These are phyloP conservation scores for Fusarium clavum DNA, from an alignment of 2,329 filamentous ascomycete genomes.

Conservation along the genomic window DNA sequence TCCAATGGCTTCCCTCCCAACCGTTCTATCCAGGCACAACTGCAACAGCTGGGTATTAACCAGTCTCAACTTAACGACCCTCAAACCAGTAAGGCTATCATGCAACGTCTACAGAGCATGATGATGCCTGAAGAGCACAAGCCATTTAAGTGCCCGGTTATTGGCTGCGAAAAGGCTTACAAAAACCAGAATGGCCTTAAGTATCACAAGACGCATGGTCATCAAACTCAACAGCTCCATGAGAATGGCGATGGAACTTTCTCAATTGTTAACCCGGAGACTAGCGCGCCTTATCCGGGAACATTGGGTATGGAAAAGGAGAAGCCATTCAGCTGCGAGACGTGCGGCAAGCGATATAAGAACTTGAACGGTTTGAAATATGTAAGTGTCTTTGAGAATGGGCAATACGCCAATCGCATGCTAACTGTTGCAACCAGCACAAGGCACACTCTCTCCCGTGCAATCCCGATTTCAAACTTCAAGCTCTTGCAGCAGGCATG, in stretches of 20 bases:
- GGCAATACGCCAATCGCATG: background rate
- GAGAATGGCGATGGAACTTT: constrained; percentile 98
- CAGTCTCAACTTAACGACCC: constrained; percentile 82
- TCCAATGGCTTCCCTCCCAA: constrained; percentile 78
- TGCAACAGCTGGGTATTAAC: constrained; percentile 79
- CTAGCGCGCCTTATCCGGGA: constrained; percentile 91
- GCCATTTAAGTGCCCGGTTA: constrained; percentile 96
- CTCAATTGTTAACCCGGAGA: constrained; percentile 97
- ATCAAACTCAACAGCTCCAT: constrained; percentile 95
- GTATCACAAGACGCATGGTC: constrained; percentile 88
- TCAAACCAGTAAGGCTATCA: constrained; percentile 72
- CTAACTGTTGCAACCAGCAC: constrained; percentile 62
- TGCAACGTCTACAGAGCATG: constrained; percentile 69
- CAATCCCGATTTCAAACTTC: constrained; percentile 78
- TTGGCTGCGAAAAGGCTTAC: constrained; percentile 98
- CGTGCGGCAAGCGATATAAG: constrained; percentile 98
- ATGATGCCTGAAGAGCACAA: constrained; percentile 90
- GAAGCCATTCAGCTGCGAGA: constrained; percentile 97
- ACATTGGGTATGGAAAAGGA: constrained; percentile 99
- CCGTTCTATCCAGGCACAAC: constrained; percentile 73
- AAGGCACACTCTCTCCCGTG: constrained; percentile 88
- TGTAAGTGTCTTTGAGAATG: constrained; percentile 58
- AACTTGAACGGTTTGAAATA: constrained; percentile 99
- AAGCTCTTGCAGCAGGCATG: constrained; percentile 59
- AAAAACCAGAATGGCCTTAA: constrained; percentile 99